Conservation (phyloP, 495 filamentous ascomycete species). For the Aspergillus saccharolyticus region DNA sequence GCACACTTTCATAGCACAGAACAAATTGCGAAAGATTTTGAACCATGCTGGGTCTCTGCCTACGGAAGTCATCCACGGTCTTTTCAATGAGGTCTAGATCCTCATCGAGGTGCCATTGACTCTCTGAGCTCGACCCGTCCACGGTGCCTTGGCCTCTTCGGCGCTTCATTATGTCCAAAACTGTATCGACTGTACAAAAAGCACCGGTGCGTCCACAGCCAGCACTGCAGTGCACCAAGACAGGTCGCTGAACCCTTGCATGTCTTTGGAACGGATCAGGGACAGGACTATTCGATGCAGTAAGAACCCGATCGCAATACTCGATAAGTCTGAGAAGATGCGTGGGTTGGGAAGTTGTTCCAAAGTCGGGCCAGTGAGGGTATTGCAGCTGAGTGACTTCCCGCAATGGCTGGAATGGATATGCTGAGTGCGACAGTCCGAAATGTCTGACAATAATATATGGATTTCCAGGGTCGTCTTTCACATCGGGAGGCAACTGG, state of each 20-base stretch:
- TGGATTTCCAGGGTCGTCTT: constrained; percentile 50
- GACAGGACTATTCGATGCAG: constrained; percentile 30
- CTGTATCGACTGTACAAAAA: constrained; percentile 93
- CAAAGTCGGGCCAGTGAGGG: constrained; percentile 93
- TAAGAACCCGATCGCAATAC: constrained; percentile 60
- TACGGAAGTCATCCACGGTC: constrained; percentile 84
- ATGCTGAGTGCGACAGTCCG: constrained; percentile 65
- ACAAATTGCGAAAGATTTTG: constrained; percentile 93
- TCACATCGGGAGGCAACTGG: constrained; percentile 10
- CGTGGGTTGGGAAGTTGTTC: constrained; percentile 79
- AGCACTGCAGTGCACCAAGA: constrained; percentile 92
- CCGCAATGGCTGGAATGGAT: constrained; percentile 80
- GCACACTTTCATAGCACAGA: constrained; percentile 89
- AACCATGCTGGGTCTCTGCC: constrained; percentile 91
- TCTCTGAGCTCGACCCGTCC: constrained; percentile 25
- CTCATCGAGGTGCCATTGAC: constrained; percentile 50
- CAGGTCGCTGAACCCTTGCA: constrained; percentile 54
- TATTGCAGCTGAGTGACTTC: constrained; percentile 96
- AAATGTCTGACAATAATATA: constrained; percentile 85
- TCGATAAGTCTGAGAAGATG: constrained; percentile 86
- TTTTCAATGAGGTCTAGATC: constrained; percentile 72
- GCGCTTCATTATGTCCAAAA: constrained; percentile 86
- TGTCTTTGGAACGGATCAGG: constrained; percentile 48
- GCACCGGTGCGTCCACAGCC: constrained; percentile 94
- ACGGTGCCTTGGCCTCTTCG: constrained; percentile 44